These are phyloP conservation scores for Lachancea lanzarotensis DNA, from an alignment of 805 yeast species.

Conservation along the genomic window DNA sequence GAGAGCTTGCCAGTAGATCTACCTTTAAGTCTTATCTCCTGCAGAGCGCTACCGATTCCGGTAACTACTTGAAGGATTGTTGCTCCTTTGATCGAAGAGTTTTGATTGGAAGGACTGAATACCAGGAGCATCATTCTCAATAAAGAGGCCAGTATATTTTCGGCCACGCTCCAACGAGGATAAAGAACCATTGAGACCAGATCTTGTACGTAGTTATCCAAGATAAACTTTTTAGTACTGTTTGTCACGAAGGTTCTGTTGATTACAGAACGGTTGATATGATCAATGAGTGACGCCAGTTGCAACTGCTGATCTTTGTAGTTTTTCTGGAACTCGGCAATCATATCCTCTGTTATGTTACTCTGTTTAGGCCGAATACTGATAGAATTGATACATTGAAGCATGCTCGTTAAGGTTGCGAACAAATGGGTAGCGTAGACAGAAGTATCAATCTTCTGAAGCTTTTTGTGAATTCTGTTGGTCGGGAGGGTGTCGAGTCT, in stretches of 20 bases:
- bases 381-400: constrained; percentile 21
- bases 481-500: constrained; percentile 46
- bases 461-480: constrained; percentile 32
- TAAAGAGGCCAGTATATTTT: constrained; percentile 41
- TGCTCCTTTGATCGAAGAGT: constrained; percentile 40
- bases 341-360: constrained; percentile 1
- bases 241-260: constrained; percentile 23
- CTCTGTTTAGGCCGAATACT: constrained; percentile 5
- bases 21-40: constrained; percentile 24
- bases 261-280: constrained; percentile 21
- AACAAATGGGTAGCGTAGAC: constrained; percentile 26
- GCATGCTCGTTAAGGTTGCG: constrained; percentile 19
- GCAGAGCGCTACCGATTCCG: constrained; percentile 45
- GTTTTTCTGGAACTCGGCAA: constrained; percentile 3
- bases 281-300: constrained; percentile 15
- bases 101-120: constrained; percentile 34
- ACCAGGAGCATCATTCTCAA: constrained; percentile 38
- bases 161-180: constrained; percentile 63
- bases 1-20: background rate
- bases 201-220: constrained; percentile 56
- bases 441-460: constrained; percentile 16
- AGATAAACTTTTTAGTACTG: constrained; percentile 30
- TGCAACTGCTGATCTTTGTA: constrained; percentile 5
- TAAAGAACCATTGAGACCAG: constrained; percentile 40
- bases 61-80: constrained; percentile 58